Evolutionary conservation across 306 rosid species (phyloP), one percentile per base, ranked within the genome.

Genomic region (Adenanthera pavonina): DNA sequence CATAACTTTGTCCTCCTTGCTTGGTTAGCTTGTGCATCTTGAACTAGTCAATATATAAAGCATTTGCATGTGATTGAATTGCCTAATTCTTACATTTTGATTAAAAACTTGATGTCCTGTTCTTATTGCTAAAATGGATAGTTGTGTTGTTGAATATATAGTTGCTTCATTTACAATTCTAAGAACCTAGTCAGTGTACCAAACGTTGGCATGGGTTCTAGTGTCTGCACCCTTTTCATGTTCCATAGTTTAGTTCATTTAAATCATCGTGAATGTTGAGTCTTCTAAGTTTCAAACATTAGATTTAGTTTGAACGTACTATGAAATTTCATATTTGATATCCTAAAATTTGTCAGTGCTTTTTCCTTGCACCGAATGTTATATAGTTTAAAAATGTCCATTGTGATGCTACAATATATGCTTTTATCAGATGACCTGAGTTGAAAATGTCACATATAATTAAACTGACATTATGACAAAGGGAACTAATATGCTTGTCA

Each of bases 1-100:
- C 53, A 61, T 69, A 74, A 48, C 75, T 25, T 14, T 46, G n/a
- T 59, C 15, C 12, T 34, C 53, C 49, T 80, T 54, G 72, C 76
- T 8, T 53, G 51, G 33, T 74, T 79, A 41, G 38, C 46, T 48
- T 36, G 79, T 66, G 49, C 40, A 2, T 65, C 25, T 35, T n/a
- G 19, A 64, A 54, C 6, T 6, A 64, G 20, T 12, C 7, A 33
- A 36, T 65, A 7, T 3, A 65, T 38, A 36, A 35, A 67, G 72
- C 15, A 8, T 67, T 17, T 40, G 30, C 8, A 68, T 69, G 19
- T 69, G 56, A 53, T 43, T 20, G 74, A 40, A 16, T 46, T 8
- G 8, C 17, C 52, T 69, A 20, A 43, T 69, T 19, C 56, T 12
- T 4, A 19, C 53, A 19, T 10, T 20, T 69, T 69, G 53, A 69